Evolutionary conservation across 306 rosid species (phyloP), one percentile per base, ranked within the genome.

Genomic region (Vigna radiata): DNA sequence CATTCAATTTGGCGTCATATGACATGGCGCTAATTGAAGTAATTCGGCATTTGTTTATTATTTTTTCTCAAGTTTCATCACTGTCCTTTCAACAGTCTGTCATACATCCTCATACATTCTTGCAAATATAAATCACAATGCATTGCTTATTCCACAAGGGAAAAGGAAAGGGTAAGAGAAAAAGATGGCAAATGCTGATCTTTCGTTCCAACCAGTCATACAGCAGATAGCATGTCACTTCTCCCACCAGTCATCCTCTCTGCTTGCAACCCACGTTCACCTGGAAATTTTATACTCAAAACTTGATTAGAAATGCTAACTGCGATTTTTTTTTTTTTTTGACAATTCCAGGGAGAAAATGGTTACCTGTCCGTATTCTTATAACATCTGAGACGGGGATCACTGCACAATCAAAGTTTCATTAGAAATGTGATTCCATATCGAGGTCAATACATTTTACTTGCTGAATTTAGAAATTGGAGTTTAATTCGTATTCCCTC

Each of bases 281-380:
- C 97, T 95, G 88, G 64, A 66, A 83, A 61, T 39, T 72, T 71
- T 17, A 6, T 15, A 21, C 14, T 27, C 81, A 71, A 25, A 60
- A 75, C 44, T n/a, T 65, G n/a, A 9, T 23, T 18, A 18, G 49
- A 64, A 60, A 65, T 63, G 18, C 14, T 43, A 13, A 72, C 49
- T 25, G 19, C 46, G 47, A 72, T 36, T 8, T 4, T 9, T 19
- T 0, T 19, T 19, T 21, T n/a, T 16, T 46, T 72, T 48, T 46
- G 55, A 74, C 43, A 62, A 70, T 18, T 80, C 70, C 18, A 7
- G 14, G 44, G 44, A 17, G 73, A 27, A 85, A 77, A 59, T 58
- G 3, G 44, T 75, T 89, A 94, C 98, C 98, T 23, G 96, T 91
- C 43, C 98, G 97, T 77, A 94, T 66, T 90, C 98, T 89, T 46